Evolutionary conservation across 495 filamentous ascomycete genomes (phyloP).

Genomic region (Arthonia radiata): DNA sequence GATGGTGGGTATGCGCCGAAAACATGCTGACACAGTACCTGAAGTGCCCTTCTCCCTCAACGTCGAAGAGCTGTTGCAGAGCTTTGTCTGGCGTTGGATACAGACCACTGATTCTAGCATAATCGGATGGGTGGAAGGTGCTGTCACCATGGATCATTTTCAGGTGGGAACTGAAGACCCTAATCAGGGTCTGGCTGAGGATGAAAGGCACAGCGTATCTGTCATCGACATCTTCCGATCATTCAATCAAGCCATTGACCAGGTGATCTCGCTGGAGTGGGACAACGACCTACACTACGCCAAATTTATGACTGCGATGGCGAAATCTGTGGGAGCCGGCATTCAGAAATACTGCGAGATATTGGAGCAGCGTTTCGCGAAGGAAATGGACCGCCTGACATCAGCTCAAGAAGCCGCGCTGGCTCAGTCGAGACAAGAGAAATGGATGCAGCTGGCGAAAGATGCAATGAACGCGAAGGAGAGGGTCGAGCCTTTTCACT

Average conservation of each 20-base stretch:
- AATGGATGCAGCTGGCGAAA: slow-evolving; percentile 73
- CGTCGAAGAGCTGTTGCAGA: slow-evolving; percentile 61
- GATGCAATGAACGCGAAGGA: slow-evolving; percentile 88
- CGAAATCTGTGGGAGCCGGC: slow-evolving; percentile 63
- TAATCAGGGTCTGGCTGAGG: slow-evolving; percentile 40
- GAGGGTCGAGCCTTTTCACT: slow-evolving; percentile 92
- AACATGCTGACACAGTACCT: slow-evolving; percentile 49
- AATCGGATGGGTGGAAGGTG: slow-evolving; percentile 64
- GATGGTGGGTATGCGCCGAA: slow-evolving; percentile 54
- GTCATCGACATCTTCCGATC: slow-evolving; percentile 84
- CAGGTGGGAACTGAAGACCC: slow-evolving; percentile 34
- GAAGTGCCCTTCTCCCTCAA: slow-evolving; percentile 50
- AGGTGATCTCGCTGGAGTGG: slow-evolving; percentile 70
- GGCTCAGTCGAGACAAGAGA: slow-evolving; percentile 66
- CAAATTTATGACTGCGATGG: slow-evolving; percentile 88
- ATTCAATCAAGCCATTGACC: slow-evolving; percentile 74
- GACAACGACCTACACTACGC: slow-evolving; percentile 81
- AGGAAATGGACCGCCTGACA: slow-evolving; percentile 77
- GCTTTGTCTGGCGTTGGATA: slow-evolving; percentile 94
- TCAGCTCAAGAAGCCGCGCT: slow-evolving; percentile 64
- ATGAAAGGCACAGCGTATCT: slow-evolving; percentile 75
- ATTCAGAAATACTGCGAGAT: slow-evolving; percentile 80
- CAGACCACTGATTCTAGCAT: slow-evolving; percentile 53
- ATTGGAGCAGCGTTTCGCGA: slow-evolving; percentile 62
- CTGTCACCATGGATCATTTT: slow-evolving; percentile 72